Evolutionary conservation across 192 early-diverging fungal species (phyloP), one percentile per base, ranked within the genome.

Genomic region (Funneliformis mosseae): DNA sequence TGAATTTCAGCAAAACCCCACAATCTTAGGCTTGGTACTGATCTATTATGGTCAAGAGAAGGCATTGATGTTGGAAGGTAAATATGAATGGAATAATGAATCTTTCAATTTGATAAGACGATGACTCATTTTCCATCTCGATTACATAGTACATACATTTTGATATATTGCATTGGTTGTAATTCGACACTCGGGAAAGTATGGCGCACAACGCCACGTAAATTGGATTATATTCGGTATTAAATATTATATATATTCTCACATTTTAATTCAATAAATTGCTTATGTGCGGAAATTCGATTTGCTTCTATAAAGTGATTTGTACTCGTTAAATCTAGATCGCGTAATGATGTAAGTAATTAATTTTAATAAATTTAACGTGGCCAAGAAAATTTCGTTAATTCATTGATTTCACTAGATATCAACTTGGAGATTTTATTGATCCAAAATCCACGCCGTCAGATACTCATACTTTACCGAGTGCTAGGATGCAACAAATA

Each of bases 151-250:
- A 75, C 80, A 18, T 81, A 38, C 28, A 61, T 63, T 5, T 12
- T 75, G 33, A 76, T 63, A 28, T 74, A 75, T 21, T 81, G 80
- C 33, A 55, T 33, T 64, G 71, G 75, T 59, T 81, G 80, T 64
- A 67, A 67, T 43, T n/a, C 8, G 2, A 23, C 38, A 5, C 21
- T 81, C 25, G 80, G 80, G 4, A 81, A 81, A 75, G 80, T 81
- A 5, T 81, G 66, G 42, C 66, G 66, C 41, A 64, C 74, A 27
- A 81, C 80, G 16, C 80, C 80, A 4, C 74, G 80, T 8, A 61
- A 75, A 75, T 43, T 81, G 18, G 80, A 81, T 73, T 75, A 81
- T 81, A 38, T 81, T 28, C 70, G 70, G 80, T 81, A 61, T 33
- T 43, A 25, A 23, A 45, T 11, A 23, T 46, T 14, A 21, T 41